Conservation (phyloP, 805 yeast species). For the Ogataea nakhonphanomensis region DNA sequence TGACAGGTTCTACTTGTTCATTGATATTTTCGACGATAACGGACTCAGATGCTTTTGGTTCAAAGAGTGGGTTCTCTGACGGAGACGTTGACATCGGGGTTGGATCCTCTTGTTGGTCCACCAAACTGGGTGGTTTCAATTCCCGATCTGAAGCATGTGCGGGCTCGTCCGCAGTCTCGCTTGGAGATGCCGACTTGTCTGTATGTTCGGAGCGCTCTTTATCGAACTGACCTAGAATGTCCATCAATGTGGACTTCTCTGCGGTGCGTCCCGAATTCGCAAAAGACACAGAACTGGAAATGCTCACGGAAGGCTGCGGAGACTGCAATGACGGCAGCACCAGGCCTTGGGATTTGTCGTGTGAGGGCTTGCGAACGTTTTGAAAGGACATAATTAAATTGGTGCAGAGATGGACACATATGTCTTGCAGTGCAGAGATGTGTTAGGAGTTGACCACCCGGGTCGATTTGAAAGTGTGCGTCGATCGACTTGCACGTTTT, state of each 20-base stretch:
- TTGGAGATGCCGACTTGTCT: conserved; percentile 6
- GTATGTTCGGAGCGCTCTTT: conserved; percentile 3
- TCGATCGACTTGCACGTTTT: conserved; percentile 1
- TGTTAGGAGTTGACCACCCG: too few species aligned
- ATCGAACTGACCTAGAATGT: conserved; percentile 21
- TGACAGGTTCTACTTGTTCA: not conserved
- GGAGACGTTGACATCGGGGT: too few species aligned
- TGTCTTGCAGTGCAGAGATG: conserved; percentile 5
- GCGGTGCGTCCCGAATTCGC: conserved; percentile 11
- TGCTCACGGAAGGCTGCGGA: conserved; percentile 23
- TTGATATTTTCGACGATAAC: too few species aligned
- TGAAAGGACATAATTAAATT: conserved; percentile 5
- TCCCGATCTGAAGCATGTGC: conserved; percentile 1
- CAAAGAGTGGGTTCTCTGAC: too few species aligned
- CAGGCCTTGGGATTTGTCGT: conserved; percentile 14
- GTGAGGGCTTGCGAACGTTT: conserved; percentile 9
- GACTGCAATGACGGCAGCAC: conserved; percentile 22
- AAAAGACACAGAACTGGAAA: conserved; percentile 16
- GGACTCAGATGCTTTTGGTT: too few species aligned
- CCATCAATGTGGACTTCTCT: conserved; percentile 14
- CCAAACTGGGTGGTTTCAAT: not conserved
- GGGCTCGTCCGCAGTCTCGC: not conserved
- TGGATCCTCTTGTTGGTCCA: too few species aligned
- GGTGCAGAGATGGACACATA: conserved; percentile 11
- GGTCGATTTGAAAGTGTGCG: too few species aligned